Base-by-base conservation (phyloP, 176 grass and related monocot genomes). In the Hsuehochloa calcarea region DNA sequence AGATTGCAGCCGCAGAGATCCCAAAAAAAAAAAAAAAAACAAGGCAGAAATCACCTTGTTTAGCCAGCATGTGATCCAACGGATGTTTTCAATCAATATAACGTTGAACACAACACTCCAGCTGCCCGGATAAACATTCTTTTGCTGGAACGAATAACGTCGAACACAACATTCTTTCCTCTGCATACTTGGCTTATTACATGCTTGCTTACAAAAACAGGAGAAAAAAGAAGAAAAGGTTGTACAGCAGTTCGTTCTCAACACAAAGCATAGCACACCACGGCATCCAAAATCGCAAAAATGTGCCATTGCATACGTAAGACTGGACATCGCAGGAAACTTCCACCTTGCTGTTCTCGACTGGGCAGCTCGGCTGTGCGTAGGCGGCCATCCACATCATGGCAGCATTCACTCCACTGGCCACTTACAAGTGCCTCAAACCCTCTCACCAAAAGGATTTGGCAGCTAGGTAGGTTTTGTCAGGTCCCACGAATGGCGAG, bases 401-500 rank as follows among this genome's bases (percentile, higher is more conserved):
- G 56, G 73, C 56, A 65, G 43, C 55, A 34, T 43, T 66, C 37
- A 41, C 19, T 56, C 49, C 55, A 35, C 38, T 13, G 26, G 38
- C 62, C 49, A 59, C 49, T 80, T 38, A 7, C 49, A 85, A 80
- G 68, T 66, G 75, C 58, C 38, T 81, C 50, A 80, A 31, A 29
- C 61, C 73, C 41, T 68, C 46, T 25, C 69, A 87, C 70, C 85
- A 82, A 75, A 68, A 75, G 14, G 13, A 74, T 76, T 87, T 82
- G 71, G 62, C 74, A 59, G 38, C 71, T 49, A 60, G 6, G 19
- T 8, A 59, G 46, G 69, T 66, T 74, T 79, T 87, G 31, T 62
- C 60, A 63, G 58, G 68, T 60, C 60, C 60, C 39, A 74, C 87
- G 40, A 80, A 38, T 51, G 63, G 82, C 20, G 35, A 85, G 63